Percentiles rank a stretch among this genome's conserved stretches.
phyloP scores from a whole-genome alignment of 495 filamentous ascomycete species.

The Cercophora newfieldiana region DNA sequence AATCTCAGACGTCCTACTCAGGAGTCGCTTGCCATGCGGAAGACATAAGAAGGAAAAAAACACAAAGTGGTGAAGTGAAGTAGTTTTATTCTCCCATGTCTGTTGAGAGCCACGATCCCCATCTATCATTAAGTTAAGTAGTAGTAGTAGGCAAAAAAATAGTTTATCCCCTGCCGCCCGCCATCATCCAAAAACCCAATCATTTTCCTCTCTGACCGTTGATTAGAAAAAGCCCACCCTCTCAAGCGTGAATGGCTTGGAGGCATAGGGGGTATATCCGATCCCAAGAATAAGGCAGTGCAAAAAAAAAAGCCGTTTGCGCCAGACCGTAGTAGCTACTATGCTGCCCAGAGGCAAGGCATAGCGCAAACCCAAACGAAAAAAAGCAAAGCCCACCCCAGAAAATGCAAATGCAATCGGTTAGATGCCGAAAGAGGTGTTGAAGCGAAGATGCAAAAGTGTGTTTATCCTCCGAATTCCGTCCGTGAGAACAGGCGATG shows the following conservation, averaged over 20 bases:
- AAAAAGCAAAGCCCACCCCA: background rate
- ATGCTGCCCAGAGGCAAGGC: constrained; percentile 3
- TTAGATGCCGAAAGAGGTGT: constrained; percentile 1
- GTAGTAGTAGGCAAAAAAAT: background rate
- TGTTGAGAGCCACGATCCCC: background rate
- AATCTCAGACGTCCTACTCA: background rate
- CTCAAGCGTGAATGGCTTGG: background rate
- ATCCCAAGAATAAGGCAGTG: background rate
- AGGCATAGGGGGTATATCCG: constrained; percentile 10
- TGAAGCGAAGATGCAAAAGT: constrained; percentile 15
- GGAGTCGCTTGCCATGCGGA: background rate
- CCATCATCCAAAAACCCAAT: background rate
- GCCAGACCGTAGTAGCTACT: background rate
- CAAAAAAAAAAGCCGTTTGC: constrained; percentile 1
- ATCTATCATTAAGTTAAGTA: background rate
- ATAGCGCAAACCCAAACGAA: background rate
- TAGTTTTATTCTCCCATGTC: background rate
- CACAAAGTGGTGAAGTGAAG: background rate
- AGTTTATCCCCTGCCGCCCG: background rate
- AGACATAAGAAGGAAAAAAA: background rate
- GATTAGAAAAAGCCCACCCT: background rate
- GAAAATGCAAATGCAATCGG: background rate
- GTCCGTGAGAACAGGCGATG: background rate
- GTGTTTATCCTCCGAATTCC: background rate
- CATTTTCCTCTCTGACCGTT: background rate